phyloP scores from a whole-genome alignment of 2,329 filamentous ascomycete species.

The Alternaria metachromatica region DNA sequence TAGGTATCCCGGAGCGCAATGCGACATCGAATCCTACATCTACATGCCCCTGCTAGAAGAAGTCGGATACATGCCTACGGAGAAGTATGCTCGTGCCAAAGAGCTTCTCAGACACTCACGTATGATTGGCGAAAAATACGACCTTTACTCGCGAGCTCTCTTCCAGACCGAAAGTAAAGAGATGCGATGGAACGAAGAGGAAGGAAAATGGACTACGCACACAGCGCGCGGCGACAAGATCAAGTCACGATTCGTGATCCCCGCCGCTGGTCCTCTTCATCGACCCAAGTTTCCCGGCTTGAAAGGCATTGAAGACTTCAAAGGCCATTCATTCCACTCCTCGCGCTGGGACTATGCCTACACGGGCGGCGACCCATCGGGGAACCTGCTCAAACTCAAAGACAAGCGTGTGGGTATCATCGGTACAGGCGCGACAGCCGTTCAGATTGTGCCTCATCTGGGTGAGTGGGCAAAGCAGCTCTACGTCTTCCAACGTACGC shows the following conservation, averaged over 20 bases:
- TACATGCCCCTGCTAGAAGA: constrained; percentile 36
- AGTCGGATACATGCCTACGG: constrained; percentile 59
- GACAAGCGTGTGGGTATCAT: constrained; percentile 46
- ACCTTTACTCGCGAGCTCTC: constrained; percentile 46
- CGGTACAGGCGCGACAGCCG: constrained; percentile 43
- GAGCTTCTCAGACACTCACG: constrained; percentile 58
- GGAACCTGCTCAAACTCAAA: constrained; percentile 42
- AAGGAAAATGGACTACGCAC: constrained; percentile 37
- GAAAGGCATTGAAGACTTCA: constrained; percentile 28
- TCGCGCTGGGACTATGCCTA: constrained; percentile 35
- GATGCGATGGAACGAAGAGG: constrained; percentile 57
- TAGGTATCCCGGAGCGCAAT: constrained; percentile 28
- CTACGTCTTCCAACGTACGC: constrained; percentile 65
- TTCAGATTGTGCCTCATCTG: constrained; percentile 48
- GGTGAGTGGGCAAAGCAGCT: constrained; percentile 58
- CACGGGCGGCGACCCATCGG: constrained; percentile 32
- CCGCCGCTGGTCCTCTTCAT: constrained; percentile 52
- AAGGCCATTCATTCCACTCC: constrained; percentile 40
- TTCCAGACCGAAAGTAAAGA: constrained; percentile 56
- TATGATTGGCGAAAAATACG: constrained; percentile 54
- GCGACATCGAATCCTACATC: constrained; percentile 40
- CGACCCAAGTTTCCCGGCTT: constrained; percentile 48
- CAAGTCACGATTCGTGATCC: constrained; percentile 50
- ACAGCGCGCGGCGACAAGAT: constrained; percentile 37
- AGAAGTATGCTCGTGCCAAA: constrained; percentile 54